These are phyloP conservation scores for Schizophyllum amplum DNA, from an alignment of 1,284 basidiomycete genomes.

Conservation along the genomic window DNA sequence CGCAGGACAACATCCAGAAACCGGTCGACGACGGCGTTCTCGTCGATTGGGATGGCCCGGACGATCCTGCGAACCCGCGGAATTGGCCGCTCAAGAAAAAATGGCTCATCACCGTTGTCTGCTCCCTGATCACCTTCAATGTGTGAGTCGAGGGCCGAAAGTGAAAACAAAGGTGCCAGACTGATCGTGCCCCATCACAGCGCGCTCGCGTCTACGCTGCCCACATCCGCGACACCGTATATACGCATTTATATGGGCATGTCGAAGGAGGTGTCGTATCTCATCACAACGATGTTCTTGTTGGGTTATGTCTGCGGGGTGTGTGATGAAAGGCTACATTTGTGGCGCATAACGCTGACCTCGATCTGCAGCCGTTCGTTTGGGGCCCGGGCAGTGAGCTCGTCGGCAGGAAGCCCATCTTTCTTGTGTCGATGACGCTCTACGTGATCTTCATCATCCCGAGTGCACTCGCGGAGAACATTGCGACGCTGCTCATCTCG, in stretches of 20 bases:
- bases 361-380: conserved; percentile 24
- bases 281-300: conserved; percentile 47
- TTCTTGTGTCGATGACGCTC: conserved; percentile 36
- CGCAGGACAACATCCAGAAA: neutral
- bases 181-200: conserved; percentile 1
- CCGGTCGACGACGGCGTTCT: neutral
- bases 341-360: conserved; percentile 19
- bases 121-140: conserved; percentile 40
- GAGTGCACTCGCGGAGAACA: conserved; percentile 58
- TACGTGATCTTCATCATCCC: conserved; percentile 50
- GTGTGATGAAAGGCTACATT: conserved; percentile 11
- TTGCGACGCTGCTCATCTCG: conserved; percentile 54
- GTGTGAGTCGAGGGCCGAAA: conserved; percentile 28
- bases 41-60: conserved; percentile 47
- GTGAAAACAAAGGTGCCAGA: neutral
- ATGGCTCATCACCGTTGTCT: conserved; percentile 36
- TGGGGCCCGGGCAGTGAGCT: conserved; percentile 54
- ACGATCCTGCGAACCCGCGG: conserved; percentile 56
- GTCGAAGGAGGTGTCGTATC: conserved; percentile 34
- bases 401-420: conserved; percentile 48
- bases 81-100: conserved; percentile 43
- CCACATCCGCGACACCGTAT: conserved; percentile 32
- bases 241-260: conserved; percentile 35
- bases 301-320: conserved; percentile 50
- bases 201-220: conserved; percentile 51